Conservation (phyloP, 2,329 filamentous ascomycete species). For the Cladobotryum mycophilum region DNA sequence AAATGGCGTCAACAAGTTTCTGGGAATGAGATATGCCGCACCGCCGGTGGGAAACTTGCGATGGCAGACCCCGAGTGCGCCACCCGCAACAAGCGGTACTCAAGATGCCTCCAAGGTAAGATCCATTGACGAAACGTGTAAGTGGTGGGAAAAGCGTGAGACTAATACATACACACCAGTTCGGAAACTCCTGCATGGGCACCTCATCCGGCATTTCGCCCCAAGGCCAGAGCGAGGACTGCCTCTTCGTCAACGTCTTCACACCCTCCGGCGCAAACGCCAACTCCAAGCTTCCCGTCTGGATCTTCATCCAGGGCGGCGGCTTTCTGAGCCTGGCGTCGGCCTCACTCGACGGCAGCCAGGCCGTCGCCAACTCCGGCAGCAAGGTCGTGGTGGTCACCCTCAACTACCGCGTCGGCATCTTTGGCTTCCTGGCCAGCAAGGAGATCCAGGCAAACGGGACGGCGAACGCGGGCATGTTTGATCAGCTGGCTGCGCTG, state of each 20-base stretch:
- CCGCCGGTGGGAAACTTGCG: slow-evolving; percentile 2
- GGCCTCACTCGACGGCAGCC: slow-evolving; percentile 32
- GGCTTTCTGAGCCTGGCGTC: slow-evolving; percentile 29
- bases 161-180: background rate
- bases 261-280: slow-evolving; percentile 16
- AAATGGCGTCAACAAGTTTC: slow-evolving; percentile 21
- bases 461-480: slow-evolving; percentile 14
- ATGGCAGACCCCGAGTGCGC: slow-evolving; percentile 6
- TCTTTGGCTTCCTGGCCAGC: slow-evolving; percentile 33
- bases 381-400: slow-evolving; percentile 42
- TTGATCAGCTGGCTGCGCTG: slow-evolving; percentile 38
- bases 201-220: slow-evolving; percentile 1
- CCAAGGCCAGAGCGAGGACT: slow-evolving; percentile 26
- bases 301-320: slow-evolving; percentile 40
- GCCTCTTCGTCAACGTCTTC: slow-evolving; percentile 29
- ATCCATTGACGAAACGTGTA: background rate
- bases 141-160: background rate
- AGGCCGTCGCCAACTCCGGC: slow-evolving; percentile 27
- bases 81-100: slow-evolving; percentile 6
- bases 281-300: slow-evolving; percentile 31
- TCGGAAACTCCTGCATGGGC: slow-evolving; percentile 4
- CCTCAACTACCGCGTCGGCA: slow-evolving; percentile 38
- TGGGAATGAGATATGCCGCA: slow-evolving; percentile 26
- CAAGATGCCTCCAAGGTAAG: slow-evolving; percentile 6
- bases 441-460: slow-evolving; percentile 10